Evolutionary conservation across 805 yeast species (phyloP).

Genomic region (Sungouiozyma intestinalis): DNA sequence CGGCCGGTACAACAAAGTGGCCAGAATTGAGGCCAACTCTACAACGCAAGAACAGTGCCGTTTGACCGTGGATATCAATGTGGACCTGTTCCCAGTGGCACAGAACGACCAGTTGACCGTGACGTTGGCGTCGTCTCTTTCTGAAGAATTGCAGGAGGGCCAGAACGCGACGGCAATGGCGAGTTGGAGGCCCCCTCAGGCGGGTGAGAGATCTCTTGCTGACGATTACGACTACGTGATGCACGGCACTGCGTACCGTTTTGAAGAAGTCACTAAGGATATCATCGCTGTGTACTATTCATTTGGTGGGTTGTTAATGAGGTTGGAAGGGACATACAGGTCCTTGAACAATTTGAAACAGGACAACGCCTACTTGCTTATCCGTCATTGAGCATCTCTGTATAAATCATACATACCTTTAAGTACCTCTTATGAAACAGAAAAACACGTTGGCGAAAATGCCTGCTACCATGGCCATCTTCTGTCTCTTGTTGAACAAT

Average conservation of each 20-base stretch:
- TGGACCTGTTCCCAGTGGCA: slow-evolving; percentile 81
- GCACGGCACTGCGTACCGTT: slow-evolving; percentile 96
- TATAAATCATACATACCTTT: neutral
- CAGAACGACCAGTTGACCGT: slow-evolving; percentile 71
- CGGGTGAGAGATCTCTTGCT: slow-evolving; percentile 76
- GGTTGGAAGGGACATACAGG: slow-evolving; percentile 92
- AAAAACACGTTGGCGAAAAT: slow-evolving; percentile 56
- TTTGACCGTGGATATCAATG: slow-evolving; percentile 79
- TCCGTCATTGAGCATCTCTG: slow-evolving; percentile 41
- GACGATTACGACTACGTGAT: slow-evolving; percentile 97
- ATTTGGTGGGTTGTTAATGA: slow-evolving; percentile 88
- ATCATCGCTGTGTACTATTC: slow-evolving; percentile 83
- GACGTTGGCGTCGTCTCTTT: slow-evolving; percentile 70
- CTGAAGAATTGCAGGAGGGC: slow-evolving; percentile 38
- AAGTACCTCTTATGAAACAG: slow-evolving; percentile 32
- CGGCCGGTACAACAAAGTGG: slow-evolving; percentile 85
- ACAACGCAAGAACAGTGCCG: slow-evolving; percentile 61
- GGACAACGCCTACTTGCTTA: slow-evolving; percentile 82
- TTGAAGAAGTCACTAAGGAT: slow-evolving; percentile 67
- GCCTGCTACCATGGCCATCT: slow-evolving; percentile 64
- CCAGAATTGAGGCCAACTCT: slow-evolving; percentile 80
- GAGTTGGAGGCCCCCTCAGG: slow-evolving; percentile 52
- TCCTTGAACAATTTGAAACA: slow-evolving; percentile 81
- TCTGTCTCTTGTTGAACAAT: slow-evolving; percentile 51
- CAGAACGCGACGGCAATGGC: slow-evolving; percentile 31